Percentiles rank a stretch among this genome's conserved stretches.
phyloP scores from a whole-genome alignment of 2,329 filamentous ascomycete genomes.

The Amylocarpus encephaloides region DNA sequence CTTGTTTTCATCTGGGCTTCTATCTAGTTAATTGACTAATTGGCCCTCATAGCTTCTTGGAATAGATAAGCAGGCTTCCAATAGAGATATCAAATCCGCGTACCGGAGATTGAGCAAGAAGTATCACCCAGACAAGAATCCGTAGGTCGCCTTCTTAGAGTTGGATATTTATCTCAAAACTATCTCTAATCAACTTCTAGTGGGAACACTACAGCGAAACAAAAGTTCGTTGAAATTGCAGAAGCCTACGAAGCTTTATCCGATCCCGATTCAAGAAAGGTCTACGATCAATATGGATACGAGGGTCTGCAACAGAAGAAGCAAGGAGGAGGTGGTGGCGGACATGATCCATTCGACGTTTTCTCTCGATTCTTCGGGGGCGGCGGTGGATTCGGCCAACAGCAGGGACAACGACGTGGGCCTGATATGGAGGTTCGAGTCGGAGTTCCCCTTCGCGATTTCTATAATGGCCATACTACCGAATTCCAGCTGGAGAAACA shows the following conservation, averaged over 20 bases:
- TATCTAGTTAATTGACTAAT: not conserved
- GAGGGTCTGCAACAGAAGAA: constrained; percentile 82
- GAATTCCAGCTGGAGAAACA: constrained; percentile 92
- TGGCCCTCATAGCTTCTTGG: constrained; percentile 59
- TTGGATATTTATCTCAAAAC: not conserved
- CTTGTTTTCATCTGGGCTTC: not conserved
- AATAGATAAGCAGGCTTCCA: constrained; percentile 69
- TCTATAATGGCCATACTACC: constrained; percentile 83
- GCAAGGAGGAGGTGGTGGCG: constrained; percentile 57
- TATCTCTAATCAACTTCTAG: constrained; percentile 38
- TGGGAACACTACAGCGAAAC: constrained; percentile 69
- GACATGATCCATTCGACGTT: constrained; percentile 88
- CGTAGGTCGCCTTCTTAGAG: constrained; percentile 50
- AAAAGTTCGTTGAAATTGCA: constrained; percentile 89
- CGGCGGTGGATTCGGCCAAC: constrained; percentile 59
- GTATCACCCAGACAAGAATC: constrained; percentile 96
- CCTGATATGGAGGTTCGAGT: constrained; percentile 87
- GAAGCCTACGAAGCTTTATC: constrained; percentile 93
- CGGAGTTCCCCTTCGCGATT: constrained; percentile 73
- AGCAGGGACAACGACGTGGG: constrained; percentile 68
- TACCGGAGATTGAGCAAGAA: constrained; percentile 92
- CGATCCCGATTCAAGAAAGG: constrained; percentile 69
- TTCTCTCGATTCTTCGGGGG: constrained; percentile 97
- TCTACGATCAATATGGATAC: constrained; percentile 93
- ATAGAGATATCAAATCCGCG: constrained; percentile 86